Evolutionary conservation across 2,329 filamentous ascomycete species (phyloP), one percentile per base, ranked within the genome.

Genomic region (Daldinia sp.): DNA sequence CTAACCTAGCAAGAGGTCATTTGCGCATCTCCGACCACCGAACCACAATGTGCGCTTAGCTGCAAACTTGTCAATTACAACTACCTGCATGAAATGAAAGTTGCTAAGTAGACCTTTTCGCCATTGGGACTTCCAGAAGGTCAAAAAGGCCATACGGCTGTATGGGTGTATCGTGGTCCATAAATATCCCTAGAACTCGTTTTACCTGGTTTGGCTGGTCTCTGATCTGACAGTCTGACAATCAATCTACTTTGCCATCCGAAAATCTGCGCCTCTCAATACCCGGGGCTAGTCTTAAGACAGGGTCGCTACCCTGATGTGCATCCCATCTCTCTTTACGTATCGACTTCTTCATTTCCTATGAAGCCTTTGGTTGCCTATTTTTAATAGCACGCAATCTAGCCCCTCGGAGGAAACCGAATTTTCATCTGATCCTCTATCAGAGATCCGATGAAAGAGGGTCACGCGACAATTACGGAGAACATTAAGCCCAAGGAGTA

Each of bases 221-320:
- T 67, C 64, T 68, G 66, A 68, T 68, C 64, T 63, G 58, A 55
- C 55, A n/a, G n/a, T n/a, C n/a, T n/a, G n/a, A n/a, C n/a, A n/a
- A n/a, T n/a, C n/a, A 62, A 63, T 67, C 54, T 37, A 15, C 62
- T 68, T 68, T 56, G 61, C 59, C 64, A 67, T 60, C 66, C 66
- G 64, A 64, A 61, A 47, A 67, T 64, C 66, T 67, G 37, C 63
- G 35, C 19, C 27, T 39, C 41, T 54, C 37, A 30, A 41, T 48
- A 23, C 51, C 54, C 63, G 56, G 56, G 57, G 34, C 61, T 58
- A 56, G 58, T 15, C 53, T 56, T 61, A 50, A 67, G 64, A 68
- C 64, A 66, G 43, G 29, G 39, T 58, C 61, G 64, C 64, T 64
- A 67, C 66, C 61, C 59, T 52, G 53, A 53, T 62, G 50, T 51